phyloP scores from a whole-genome alignment of 768 basidiomycete species.

The Cantharellus anzutake region DNA sequence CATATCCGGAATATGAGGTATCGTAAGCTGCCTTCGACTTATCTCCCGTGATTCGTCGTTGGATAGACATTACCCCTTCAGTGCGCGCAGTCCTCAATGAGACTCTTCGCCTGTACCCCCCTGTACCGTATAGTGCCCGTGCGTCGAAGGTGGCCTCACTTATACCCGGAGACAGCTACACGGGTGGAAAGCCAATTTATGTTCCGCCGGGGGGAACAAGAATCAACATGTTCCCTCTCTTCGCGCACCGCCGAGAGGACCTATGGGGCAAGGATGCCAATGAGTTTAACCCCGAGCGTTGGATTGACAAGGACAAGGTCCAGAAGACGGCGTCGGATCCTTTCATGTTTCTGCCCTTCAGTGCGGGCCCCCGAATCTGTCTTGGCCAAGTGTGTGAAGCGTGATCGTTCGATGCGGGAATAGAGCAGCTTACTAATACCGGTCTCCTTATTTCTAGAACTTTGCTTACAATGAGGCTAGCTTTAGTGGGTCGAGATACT shows the following conservation, averaged over 20 bases:
- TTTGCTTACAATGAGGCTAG: conserved; percentile 9
- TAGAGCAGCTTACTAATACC: neutral
- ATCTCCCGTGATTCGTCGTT: conserved; percentile 13
- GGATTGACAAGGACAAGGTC: conserved; percentile 11
- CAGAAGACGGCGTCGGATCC: neutral
- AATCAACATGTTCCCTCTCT: conserved; percentile 1
- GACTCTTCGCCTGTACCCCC: conserved; percentile 9
- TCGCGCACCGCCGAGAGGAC: conserved; percentile 13
- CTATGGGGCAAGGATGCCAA: conserved; percentile 19
- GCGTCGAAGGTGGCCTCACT: conserved; percentile 10
- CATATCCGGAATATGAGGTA: conserved; percentile 1
- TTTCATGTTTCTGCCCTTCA: neutral
- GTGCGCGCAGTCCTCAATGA: conserved; percentile 6
- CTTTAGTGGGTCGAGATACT: neutral
- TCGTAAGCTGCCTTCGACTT: conserved; percentile 2
- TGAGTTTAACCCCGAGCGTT: conserved; percentile 17
- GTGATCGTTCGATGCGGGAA: neutral
- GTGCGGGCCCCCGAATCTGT: conserved; percentile 1
- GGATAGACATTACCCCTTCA: conserved; percentile 17
- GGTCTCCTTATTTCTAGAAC: neutral
- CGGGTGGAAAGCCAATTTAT: conserved; percentile 1
- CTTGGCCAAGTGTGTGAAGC: conserved; percentile 5
- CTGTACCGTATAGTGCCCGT: conserved; percentile 10
- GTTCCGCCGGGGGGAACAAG: neutral
- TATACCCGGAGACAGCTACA: neutral